Conservation (phyloP, 352 stramenopile species). For the Bremia lactucae region DNA sequence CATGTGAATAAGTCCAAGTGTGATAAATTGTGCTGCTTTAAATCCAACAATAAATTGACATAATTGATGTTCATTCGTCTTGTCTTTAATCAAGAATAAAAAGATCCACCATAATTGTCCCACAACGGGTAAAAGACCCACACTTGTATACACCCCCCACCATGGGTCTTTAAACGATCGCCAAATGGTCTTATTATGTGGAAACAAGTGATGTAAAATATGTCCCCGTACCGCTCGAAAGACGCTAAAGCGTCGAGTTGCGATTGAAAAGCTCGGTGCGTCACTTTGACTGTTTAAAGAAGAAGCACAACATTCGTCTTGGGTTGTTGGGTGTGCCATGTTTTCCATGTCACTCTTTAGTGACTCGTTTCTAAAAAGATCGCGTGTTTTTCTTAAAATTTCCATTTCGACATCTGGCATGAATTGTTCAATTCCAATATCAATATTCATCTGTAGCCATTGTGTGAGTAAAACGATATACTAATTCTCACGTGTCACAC, state of each 20-base stretch:
- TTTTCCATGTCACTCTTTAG: too few relatives aligned
- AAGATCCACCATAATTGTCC: conserved; percentile 87
- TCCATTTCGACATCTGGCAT: conserved; percentile 85
- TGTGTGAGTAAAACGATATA: background rate
- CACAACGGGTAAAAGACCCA: conserved; percentile 77
- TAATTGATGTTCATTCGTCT: conserved; percentile 88
- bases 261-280: conserved; percentile 3
- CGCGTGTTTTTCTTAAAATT: conserved; percentile 76
- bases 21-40: conserved; percentile 86
- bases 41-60: conserved; percentile 89
- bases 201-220: conserved; percentile 83
- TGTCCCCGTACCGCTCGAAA: conserved; percentile 51
- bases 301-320: too few relatives aligned
- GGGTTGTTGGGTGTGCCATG: too few relatives aligned
- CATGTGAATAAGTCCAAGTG: conserved; percentile 65
- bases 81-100: conserved; percentile 86
- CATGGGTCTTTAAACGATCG: conserved; percentile 70
- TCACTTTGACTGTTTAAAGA: too few relatives aligned
- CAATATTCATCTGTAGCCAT: conserved; percentile 53
- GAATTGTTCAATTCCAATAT: conserved; percentile 77
- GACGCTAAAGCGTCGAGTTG: conserved; percentile 5
- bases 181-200: conserved; percentile 85
- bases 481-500: background rate
- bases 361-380: conserved; percentile 43
- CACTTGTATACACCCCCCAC: conserved; percentile 66